Percentiles rank a stretch among this genome's conserved stretches.
phyloP scores from a whole-genome alignment of 345 rosid species.

The Leavenworthia alabamica region DNA sequence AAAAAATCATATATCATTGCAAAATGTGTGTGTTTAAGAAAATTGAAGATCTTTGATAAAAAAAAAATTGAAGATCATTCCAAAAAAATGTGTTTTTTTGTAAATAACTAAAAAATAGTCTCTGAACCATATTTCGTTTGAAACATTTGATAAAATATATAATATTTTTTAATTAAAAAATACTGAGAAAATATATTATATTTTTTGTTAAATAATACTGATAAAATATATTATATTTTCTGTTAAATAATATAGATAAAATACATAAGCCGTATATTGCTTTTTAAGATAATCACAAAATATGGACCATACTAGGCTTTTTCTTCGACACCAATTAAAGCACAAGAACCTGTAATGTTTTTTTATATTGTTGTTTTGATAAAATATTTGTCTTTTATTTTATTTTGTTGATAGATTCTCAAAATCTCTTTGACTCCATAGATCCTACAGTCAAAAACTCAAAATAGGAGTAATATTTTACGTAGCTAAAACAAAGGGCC shows the following conservation, averaged over 20 bases:
- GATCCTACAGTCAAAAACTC: constrained; percentile 17
- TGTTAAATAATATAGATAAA: too few relatives aligned
- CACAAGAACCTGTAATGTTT: background rate
- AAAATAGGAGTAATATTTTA: constrained; percentile 5
- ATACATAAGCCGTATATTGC: background rate
- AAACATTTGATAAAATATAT: background rate
- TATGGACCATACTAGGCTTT: background rate
- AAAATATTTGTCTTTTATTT: background rate
- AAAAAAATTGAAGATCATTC: too few relatives aligned
- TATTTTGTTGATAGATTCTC: background rate
- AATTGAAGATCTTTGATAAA: too few relatives aligned
- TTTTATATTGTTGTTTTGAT: background rate
- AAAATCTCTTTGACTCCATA: constrained; percentile 12
- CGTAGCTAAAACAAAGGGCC: constrained; percentile 18
- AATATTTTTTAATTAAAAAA: too few relatives aligned
- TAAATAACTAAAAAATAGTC: too few relatives aligned
- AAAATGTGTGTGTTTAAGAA: too few relatives aligned
- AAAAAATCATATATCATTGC: too few relatives aligned
- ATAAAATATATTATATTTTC: too few relatives aligned
- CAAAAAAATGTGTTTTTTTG: too few relatives aligned
- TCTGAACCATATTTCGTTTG: background rate
- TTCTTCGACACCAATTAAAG: background rate
- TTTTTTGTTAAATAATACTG: too few relatives aligned
- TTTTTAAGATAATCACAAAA: background rate
- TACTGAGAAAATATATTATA: too few relatives aligned